Evolutionary conservation across 1,139 yeast species (phyloP).

Genomic region (Pneumocystis carinii): DNA sequence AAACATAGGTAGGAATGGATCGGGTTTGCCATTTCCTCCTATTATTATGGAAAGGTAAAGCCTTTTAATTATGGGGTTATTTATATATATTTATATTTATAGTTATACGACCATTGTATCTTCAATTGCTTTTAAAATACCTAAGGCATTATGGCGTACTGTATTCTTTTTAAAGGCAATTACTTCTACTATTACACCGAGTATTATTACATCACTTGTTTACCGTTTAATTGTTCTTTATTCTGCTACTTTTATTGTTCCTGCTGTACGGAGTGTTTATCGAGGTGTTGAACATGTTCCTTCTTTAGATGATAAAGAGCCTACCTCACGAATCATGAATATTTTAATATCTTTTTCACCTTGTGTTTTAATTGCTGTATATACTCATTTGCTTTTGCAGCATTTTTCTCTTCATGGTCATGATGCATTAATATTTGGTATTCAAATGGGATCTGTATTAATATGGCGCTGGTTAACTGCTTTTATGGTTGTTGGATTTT

Average conservation of each 20-base stretch:
- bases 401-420: slow-evolving; percentile 62
- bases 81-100: background rate
- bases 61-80: background rate
- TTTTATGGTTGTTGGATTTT: slow-evolving; percentile 60
- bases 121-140: slow-evolving; percentile 32
- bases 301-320: slow-evolving; percentile 1
- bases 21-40: slow-evolving; percentile 14
- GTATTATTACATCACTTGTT: slow-evolving; percentile 64
- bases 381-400: slow-evolving; percentile 83
- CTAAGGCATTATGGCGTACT: slow-evolving; percentile 40
- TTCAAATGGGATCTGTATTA: slow-evolving; percentile 40
- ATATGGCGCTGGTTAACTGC: slow-evolving; percentile 96
- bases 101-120: slow-evolving; percentile 28
- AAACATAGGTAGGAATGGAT: slow-evolving; percentile 8
- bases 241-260: slow-evolving; percentile 87
- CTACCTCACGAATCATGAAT: slow-evolving; percentile 4
- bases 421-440: slow-evolving; percentile 16
- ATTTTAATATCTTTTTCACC: slow-evolving; percentile 40
- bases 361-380: slow-evolving; percentile 82
- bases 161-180: slow-evolving; percentile 58
- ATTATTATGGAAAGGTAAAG: slow-evolving; percentile 13
- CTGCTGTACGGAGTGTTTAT: slow-evolving; percentile 34
- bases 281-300: slow-evolving; percentile 11
- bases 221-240: slow-evolving; percentile 78
- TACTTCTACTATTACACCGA: slow-evolving; percentile 60